Conservation (phyloP, 2,329 filamentous ascomycete genomes). For the Chaetomiaceae sp. region DNA sequence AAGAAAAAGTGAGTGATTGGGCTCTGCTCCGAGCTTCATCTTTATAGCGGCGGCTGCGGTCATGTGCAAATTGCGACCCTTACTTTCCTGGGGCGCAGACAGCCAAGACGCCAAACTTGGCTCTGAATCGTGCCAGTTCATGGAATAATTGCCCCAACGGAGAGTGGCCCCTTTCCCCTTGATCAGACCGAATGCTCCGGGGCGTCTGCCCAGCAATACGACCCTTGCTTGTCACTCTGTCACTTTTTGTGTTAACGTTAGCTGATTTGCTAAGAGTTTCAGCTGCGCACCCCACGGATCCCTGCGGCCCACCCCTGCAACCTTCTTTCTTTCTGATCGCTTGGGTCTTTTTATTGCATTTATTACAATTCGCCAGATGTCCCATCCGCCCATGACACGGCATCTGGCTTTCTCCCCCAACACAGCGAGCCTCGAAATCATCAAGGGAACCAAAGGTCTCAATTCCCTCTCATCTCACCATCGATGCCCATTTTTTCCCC, state of each 20-base stretch:
- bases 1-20: neutral
- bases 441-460: slow-evolving; percentile 9
- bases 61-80: neutral
- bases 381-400: slow-evolving; percentile 22
- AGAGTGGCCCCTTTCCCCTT: neutral
- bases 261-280: slow-evolving; percentile 11
- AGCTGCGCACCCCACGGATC: slow-evolving; percentile 5
- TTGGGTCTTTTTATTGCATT: slow-evolving; percentile 12
- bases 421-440: slow-evolving; percentile 9
- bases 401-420: slow-evolving; percentile 15
- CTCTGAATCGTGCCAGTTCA: neutral
- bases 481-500: neutral
- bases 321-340: neutral
- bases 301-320: slow-evolving; percentile 8
- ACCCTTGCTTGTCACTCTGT: neutral
- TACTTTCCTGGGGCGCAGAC: neutral
- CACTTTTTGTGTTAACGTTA: neutral
- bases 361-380: slow-evolving; percentile 9
- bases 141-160: neutral
- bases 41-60: neutral
- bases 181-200: neutral
- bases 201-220: neutral
- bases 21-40: neutral
- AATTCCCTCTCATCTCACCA: neutral
- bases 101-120: too few relatives aligned